Base-by-base conservation (phyloP, 2,329 filamentous ascomycete species). In the Didymella arachidicola region DNA sequence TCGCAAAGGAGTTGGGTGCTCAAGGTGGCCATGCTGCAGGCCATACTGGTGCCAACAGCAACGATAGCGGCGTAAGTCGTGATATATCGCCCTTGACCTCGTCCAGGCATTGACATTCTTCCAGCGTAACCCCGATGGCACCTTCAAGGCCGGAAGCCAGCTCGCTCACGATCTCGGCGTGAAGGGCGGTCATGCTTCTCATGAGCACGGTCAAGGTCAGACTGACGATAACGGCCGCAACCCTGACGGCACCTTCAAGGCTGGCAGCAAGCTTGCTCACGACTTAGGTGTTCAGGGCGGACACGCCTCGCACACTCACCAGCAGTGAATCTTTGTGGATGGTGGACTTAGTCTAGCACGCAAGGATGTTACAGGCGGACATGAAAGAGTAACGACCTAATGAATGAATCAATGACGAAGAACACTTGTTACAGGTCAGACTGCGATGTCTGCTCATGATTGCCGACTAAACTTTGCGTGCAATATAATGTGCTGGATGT, bases 71-170 rank as follows among this genome's bases (percentile, higher is more conserved):
- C 27, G 71, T 74, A 66, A 64, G 68, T 67, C 8, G 6, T 29
- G 1, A 16, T 5, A 16, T 26, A 12, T 12, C 16, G 12, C 16
- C 5, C 22, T 1, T 22, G 16, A 18, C 2, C 6, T 26, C 3
- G 14, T 36, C 10, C 7, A 10, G 34, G 16, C 10, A 53, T 29
- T 58, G 16, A 52, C 18, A n/a, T 7, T 6, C 30, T 32, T 32
- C 25, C 19, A 53, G 52, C 57, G 71, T 36, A 82, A 83, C 29
- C 83, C 78, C 67, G 72, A 76, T 50, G 74, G 75, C 43, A 77
- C 74, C 12, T 78, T 78, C 67, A 73, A 70, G 62, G 63, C 68
- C 50, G 75, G 75, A 26, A 70, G 70, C 53, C 65, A 75, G 51
- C 65, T 74, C n/a, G 74, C 75, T 30, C 68, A 72, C 48, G 72